phyloP scores from a whole-genome alignment of 805 yeast species.

The Zygosaccharomyces kombuchaensis region DNA sequence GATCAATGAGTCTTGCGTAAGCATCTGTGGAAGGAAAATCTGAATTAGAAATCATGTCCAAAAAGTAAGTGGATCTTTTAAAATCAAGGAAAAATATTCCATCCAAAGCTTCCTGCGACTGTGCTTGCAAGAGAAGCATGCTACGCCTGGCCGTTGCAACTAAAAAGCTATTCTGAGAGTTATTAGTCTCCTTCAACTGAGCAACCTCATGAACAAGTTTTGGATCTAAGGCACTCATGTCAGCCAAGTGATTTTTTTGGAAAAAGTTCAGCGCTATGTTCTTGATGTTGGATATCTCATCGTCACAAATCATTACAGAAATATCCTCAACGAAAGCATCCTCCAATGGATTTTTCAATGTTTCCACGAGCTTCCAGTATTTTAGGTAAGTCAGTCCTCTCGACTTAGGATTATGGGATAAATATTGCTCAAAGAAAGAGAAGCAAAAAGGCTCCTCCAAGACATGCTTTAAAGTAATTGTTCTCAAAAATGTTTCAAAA shows the following conservation, averaged over 20 bases:
- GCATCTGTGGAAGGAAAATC: conserved; percentile 32
- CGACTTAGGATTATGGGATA: conserved; percentile 5
- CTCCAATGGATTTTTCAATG: conserved; percentile 67
- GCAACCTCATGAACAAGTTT: conserved; percentile 19
- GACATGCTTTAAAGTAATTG: conserved; percentile 20
- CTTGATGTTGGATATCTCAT: conserved; percentile 29
- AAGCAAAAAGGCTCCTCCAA: conserved; percentile 17
- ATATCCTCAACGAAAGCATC: conserved; percentile 34
- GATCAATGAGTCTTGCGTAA: conserved; percentile 23
- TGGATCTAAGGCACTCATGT: conserved; percentile 21
- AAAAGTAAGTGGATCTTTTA: conserved; percentile 52
- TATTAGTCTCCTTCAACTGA: conserved; percentile 13
- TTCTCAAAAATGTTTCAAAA: conserved; percentile 16
- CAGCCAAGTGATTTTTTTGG: conserved; percentile 16
- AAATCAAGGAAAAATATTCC: conserved; percentile 53
- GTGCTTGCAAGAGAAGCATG: conserved; percentile 55
- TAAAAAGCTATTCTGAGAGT: conserved; percentile 18
- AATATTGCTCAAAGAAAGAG: conserved; percentile 16
- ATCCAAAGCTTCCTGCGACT: conserved; percentile 48
- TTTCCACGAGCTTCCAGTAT: conserved; percentile 64
- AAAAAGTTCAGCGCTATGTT: conserved; percentile 19
- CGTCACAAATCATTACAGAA: conserved; percentile 19
- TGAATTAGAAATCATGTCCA: conserved; percentile 48
- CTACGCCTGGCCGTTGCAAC: conserved; percentile 49
- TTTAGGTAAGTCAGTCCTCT: conserved; percentile 40